Evolutionary conservation across 805 yeast genomes (phyloP).

Genomic region (Ogataea henricii): DNA sequence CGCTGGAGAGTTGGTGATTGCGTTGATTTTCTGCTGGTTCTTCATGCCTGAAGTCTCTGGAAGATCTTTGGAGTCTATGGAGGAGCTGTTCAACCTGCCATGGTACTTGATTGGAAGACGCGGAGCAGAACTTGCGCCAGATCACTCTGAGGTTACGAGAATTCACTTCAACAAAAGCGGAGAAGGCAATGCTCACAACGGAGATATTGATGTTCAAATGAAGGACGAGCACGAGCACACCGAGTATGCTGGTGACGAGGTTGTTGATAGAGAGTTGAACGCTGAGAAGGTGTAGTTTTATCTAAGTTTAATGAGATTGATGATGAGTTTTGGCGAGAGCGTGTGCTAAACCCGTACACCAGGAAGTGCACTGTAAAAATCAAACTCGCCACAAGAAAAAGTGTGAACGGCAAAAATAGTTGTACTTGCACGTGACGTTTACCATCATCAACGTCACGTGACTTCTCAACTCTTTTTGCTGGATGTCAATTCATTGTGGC

Average conservation of each 20-base stretch:
- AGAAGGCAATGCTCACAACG: conserved; percentile 18
- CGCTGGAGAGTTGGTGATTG: conserved; percentile 42
- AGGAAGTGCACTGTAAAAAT: neutral
- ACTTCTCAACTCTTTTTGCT: no score
- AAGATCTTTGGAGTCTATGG: conserved; percentile 54
- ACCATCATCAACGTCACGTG: no score
- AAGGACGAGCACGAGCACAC: conserved; percentile 13
- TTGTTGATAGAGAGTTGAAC: conserved; percentile 11
- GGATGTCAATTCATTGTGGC: no score
- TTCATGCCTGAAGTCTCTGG: conserved; percentile 53
- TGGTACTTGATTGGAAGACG: conserved; percentile 60
- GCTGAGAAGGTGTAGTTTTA: conserved; percentile 1
- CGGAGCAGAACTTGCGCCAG: conserved; percentile 55
- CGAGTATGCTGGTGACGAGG: conserved; percentile 18
- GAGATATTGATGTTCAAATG: conserved; percentile 15
- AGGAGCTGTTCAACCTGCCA: conserved; percentile 52
- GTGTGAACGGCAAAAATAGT: no score
- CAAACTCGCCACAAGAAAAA: no score
- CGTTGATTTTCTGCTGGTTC: conserved; percentile 51
- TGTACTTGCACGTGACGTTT: no score
- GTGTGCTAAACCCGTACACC: conserved; percentile 7
- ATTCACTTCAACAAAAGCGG: conserved; percentile 16
- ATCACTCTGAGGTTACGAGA: conserved; percentile 31
- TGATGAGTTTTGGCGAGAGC: no score
- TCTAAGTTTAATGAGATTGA: neutral